phyloP scores from a whole-genome alignment of 805 yeast species.

The Pichia eremophila region DNA sequence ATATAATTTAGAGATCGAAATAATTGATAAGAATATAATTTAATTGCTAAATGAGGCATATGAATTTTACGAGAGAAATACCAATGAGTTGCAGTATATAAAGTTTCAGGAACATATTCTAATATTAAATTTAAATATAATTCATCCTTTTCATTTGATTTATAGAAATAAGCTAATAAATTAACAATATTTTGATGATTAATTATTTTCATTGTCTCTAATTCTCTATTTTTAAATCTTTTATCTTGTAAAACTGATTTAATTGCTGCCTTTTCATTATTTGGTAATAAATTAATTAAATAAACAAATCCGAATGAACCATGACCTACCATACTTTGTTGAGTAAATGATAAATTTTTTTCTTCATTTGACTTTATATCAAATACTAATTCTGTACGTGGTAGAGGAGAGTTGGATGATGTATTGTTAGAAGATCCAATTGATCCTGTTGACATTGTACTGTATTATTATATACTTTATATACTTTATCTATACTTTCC shows the following conservation, averaged over 20 bases:
- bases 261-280: conserved; percentile 79
- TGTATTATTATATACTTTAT: too few relatives aligned
- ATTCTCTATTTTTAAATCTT: conserved; percentile 87
- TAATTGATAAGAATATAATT: conserved; percentile 72
- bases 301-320: conserved; percentile 99
- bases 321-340: conserved; percentile 89
- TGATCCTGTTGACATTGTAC: neutral
- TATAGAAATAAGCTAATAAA: conserved; percentile 77
- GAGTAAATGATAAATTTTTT: conserved; percentile 62
- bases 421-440: neutral
- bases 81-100: conserved; percentile 83
- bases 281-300: conserved; percentile 68
- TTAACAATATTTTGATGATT: conserved; percentile 83
- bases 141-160: conserved; percentile 54
- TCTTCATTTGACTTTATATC: conserved; percentile 63
- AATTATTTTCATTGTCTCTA: conserved; percentile 88
- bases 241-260: conserved; percentile 95
- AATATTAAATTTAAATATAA: conserved; percentile 81
- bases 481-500: too few relatives aligned
- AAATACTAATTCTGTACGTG: conserved; percentile 54
- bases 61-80: conserved; percentile 62
- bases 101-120: conserved; percentile 93
- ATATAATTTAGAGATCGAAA: conserved; percentile 72
- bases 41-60: conserved; percentile 87
- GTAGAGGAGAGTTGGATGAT: conserved; percentile 3